Evolutionary conservation across 495 filamentous ascomycete species (phyloP), one percentile per base, ranked within the genome.

Genomic region (Viridothelium virens): DNA sequence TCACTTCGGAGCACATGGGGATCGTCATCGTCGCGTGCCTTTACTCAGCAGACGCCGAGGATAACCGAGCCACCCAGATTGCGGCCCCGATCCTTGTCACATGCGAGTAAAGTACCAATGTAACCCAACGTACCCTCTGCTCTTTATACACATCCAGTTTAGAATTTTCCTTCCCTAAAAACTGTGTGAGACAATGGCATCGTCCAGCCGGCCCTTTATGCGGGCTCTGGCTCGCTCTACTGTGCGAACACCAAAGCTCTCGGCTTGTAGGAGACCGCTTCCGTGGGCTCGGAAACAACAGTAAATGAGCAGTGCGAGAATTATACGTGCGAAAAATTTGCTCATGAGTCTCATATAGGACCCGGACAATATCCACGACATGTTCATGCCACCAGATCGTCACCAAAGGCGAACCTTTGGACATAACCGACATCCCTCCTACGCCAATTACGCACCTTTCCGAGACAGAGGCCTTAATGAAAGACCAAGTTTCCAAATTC

Each of bases 391-490:
- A 81, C 65, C 68, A 69, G 31, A 62, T 66, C 68, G 65, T 66
- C 38, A 70, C 70, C 47, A 65, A 70, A 37, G 66, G 71, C 67
- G 75, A 80, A 53, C 77, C 83, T 47, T 74, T 78, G 65, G 89
- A 91, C 75, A 80, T 94, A 67, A 80, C 72, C 65, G 83, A 84
- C 38, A 79, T 96, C 70, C 86, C 87, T 6, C 94, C 94, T 0
- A 97, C 92, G 0, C 95, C 94, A 34, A 97, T 99, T 78, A 88
- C 89, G 65, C 91, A 93, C 78, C 77, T 96, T 71, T 95, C 91
- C 70, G 94, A 99, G 77, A 90, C 88, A 64, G 94, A 99, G 77
- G 75, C 86, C 9, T 77, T 92, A 70, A 94, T 99, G 89, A 83
- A 86, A 64, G 94, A 99, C 63, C 83, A 87, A 0, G 93, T 99